Evolutionary conservation across 1,139 yeast species (phyloP), one percentile per base, ranked within the genome.

Genomic region (Diutina ranongensis): DNA sequence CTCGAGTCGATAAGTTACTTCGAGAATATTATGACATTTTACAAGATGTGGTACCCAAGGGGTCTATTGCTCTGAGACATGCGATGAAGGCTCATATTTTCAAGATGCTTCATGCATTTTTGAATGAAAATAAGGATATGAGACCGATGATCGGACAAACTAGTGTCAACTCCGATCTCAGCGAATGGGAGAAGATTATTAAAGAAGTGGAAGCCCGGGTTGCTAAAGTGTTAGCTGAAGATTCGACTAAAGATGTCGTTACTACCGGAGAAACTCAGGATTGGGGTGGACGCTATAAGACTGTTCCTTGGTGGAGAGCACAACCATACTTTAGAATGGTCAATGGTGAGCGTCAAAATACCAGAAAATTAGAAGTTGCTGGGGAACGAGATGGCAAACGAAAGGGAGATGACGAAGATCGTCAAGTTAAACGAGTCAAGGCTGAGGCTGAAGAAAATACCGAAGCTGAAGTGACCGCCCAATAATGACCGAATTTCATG

Each of bases 21-120:
- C 70, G 97, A 51, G 97, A 92, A 58, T 94, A 92, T 60, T 84
- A 84, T 57, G 95, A 89, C 51, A 80, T 89, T 46, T 89, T 86
- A 4, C 27, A 82, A 79, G 54, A 51, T 61, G 4, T 64, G 71
- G 46, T 79, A 82, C 1, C 89, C 10, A 5, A 22, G n/a, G 42
- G 42, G 13, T 25, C 92, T 0, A 72, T 71, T 35, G 96, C 97
- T 1, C 84, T 95, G 1, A 72, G 75, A 48, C 76, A 76, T 45
- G 85, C 95, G 4, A 81, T 89, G 83, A 94, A 94, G 58, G 83
- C 96, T 2, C 99, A 94, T 62, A 78, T 92, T 57, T 94, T 94
- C 69, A 88, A 88, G 58, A 65, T 87, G 27, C 63, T 92, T 51
- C 83, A 88, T 55, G 83, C 89, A 13, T 87, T 92, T 55, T 67